Evolutionary conservation across 2,329 filamentous ascomycete species (phyloP).

Genomic region (Alternaria triticina): DNA sequence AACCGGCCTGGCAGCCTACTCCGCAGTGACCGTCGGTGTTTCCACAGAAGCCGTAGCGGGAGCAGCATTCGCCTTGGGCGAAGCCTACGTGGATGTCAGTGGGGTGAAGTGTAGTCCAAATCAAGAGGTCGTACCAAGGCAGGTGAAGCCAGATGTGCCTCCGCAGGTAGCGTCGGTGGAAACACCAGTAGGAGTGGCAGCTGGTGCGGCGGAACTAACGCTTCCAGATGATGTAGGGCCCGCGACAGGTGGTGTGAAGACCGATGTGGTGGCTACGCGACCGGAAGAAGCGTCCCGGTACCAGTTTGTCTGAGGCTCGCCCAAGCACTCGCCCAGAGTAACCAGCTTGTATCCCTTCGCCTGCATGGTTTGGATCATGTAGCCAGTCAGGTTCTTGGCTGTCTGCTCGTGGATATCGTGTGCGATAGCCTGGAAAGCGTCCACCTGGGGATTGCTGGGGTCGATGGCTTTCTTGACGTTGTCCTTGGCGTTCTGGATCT

Average conservation of each 20-base stretch:
- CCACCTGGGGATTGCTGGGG: slow-evolving; percentile 23
- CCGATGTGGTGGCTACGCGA: slow-evolving; percentile 17
- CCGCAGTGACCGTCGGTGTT: slow-evolving; percentile 31
- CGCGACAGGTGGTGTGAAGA: slow-evolving; percentile 15
- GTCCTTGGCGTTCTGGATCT: slow-evolving; percentile 45
- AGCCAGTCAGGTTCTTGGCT: slow-evolving; percentile 50
- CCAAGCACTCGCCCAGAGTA: slow-evolving; percentile 55
- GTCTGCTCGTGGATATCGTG: slow-evolving; percentile 57
- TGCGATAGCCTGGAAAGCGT: slow-evolving; percentile 60
- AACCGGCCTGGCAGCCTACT: slow-evolving; percentile 34
- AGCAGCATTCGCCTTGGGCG: slow-evolving; percentile 48
- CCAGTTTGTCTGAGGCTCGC: slow-evolving; percentile 54
- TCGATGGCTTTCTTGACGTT: slow-evolving; percentile 51
- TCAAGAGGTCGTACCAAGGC: slow-evolving; percentile 13
- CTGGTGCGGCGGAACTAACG: slow-evolving; percentile 9
- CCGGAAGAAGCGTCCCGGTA: slow-evolving; percentile 45
- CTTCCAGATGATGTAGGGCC: slow-evolving; percentile 20
- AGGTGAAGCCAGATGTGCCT: slow-evolving; percentile 24
- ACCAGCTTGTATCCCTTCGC: slow-evolving; percentile 51
- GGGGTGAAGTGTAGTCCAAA: not conserved
- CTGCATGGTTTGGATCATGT: slow-evolving; percentile 49
- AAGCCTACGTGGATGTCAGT: slow-evolving; percentile 13
- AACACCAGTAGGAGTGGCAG: slow-evolving; percentile 6
- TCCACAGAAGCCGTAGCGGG: slow-evolving; percentile 48
- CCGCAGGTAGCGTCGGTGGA: slow-evolving; percentile 28